A percentile compares a stretch with the other conserved stretches of the same genome.
Conservation (phyloP, 495 filamentous ascomycete species). For the Xylaria flabelliformis region DNA sequence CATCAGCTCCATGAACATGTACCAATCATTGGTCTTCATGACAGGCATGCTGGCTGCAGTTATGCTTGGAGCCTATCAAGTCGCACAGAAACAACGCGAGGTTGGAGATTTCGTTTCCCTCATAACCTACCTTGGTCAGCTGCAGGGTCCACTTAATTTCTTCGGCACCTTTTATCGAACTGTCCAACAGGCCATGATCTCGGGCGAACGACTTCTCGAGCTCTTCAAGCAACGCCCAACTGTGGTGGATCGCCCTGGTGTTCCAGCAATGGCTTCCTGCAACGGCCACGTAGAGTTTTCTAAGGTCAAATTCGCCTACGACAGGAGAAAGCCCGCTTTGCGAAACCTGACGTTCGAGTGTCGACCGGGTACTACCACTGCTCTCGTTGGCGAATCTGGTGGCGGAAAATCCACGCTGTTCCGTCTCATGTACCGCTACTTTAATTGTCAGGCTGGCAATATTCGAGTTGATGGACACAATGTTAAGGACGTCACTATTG, state of each 20-base stretch:
- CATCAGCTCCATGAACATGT: conserved; percentile 90
- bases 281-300: conserved; percentile 84
- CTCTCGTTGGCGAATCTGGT: conserved; percentile 93
- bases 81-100: conserved; percentile 69
- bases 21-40: conserved; percentile 93
- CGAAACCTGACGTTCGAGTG: conserved; percentile 82
- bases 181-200: conserved; percentile 96
- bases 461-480: conserved; percentile 86
- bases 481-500: conserved; percentile 85
- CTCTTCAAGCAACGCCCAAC: conserved; percentile 90
- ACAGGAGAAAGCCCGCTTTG: conserved; percentile 83
- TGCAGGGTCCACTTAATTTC: conserved; percentile 93
- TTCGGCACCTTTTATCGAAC: conserved; percentile 98
- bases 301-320: conserved; percentile 90
- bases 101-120: conserved; percentile 83
- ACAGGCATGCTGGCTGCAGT: conserved; percentile 82
- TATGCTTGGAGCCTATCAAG: conserved; percentile 88
- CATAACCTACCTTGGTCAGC: conserved; percentile 88
- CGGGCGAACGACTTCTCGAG: conserved; percentile 92
- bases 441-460: conserved; percentile 77
- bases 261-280: conserved; percentile 63
- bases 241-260: conserved; percentile 70
- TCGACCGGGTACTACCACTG: conserved; percentile 88
- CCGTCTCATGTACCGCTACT: conserved; percentile 93
- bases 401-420: conserved; percentile 99